Percentiles rank a stretch among this genome's conserved stretches.
Evolutionary conservation across 176 grass and related monocot species (phyloP).

Genomic region (Poa annua): DNA sequence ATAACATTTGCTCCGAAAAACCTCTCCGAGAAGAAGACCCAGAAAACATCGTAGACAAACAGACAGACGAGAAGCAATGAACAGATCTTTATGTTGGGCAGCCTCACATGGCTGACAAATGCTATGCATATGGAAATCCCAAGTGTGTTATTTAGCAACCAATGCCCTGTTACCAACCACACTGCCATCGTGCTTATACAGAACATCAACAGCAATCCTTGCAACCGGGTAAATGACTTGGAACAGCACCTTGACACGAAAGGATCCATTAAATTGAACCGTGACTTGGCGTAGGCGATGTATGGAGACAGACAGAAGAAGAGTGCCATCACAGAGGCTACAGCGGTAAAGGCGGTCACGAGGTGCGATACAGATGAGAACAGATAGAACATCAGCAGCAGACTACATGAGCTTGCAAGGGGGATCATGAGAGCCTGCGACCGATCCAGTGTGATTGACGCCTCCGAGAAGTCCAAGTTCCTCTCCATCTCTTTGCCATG

Average conservation of each 20-base stretch:
- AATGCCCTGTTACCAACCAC: conserved; percentile 93
- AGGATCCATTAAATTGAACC: conserved; percentile 61
- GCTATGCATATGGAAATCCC: conserved; percentile 93
- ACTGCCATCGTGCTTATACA: conserved; percentile 60
- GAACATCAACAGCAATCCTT: conserved; percentile 62
- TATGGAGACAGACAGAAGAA: conserved; percentile 86
- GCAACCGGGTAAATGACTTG: conserved; percentile 76
- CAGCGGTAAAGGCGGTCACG: conserved; percentile 74
- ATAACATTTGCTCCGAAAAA: conserved; percentile 99
- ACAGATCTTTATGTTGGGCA: conserved; percentile 98
- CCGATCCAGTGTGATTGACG: conserved; percentile 81
- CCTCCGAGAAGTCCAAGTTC: conserved; percentile 93
- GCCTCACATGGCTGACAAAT: conserved; percentile 94
- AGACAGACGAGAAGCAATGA: conserved; percentile 80
- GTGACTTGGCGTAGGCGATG: conserved; percentile 56
- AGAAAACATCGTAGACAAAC: conserved; percentile 95
- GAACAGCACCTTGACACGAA: conserved; percentile 83
- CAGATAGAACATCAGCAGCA: conserved; percentile 93
- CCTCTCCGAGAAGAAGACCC: conserved; percentile 98
- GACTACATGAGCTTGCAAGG: conserved; percentile 82
- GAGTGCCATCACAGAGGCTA: conserved; percentile 76
- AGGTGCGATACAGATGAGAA: conserved; percentile 94
- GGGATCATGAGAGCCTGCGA: conserved; percentile 92
- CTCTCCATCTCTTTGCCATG: conserved; percentile 93
- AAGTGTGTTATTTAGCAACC: conserved; percentile 87